A percentile compares a stretch with the other conserved stretches of the same genome.
These are phyloP conservation scores for Aspergillus felis DNA, from an alignment of 2,329 filamentous ascomycete species.

Conservation along the genomic window DNA sequence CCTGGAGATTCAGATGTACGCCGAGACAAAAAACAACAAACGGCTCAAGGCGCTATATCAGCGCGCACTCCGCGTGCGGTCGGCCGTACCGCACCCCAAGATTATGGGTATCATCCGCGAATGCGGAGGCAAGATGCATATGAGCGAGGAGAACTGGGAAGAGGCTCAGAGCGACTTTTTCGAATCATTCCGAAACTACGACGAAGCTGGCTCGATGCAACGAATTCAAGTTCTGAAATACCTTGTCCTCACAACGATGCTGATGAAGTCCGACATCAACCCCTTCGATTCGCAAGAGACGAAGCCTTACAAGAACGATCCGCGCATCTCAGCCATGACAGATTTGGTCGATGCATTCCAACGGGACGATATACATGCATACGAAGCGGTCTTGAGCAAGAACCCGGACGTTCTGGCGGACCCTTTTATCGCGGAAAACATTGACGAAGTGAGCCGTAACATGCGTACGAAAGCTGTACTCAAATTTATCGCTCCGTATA, in stretches of 20 bases:
- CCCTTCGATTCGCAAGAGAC: conserved; percentile 98
- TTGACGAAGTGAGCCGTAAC: conserved; percentile 96
- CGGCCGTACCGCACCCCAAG: conserved; percentile 96
- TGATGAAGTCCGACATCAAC: conserved; percentile 98
- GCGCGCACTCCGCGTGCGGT: conserved; percentile 83
- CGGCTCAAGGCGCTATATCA: conserved; percentile 91
- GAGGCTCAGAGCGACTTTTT: conserved; percentile 97
- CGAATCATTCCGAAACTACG: conserved; percentile 97
- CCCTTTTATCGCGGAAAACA: conserved; percentile 96
- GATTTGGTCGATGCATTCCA: conserved; percentile 96
- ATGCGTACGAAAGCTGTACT: conserved; percentile 95
- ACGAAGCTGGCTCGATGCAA: conserved; percentile 93
- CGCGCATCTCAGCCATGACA: conserved; percentile 94
- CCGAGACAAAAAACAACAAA: conserved; percentile 95
- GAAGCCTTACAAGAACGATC: conserved; percentile 95
- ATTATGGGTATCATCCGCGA: conserved; percentile 99
- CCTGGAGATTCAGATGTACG: conserved; percentile 97
- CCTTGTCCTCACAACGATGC: conserved; percentile 91
- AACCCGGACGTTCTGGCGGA: conserved; percentile 88
- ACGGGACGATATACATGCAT: conserved; percentile 86
- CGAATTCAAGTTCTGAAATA: conserved; percentile 98
- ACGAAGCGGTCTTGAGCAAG: conserved; percentile 80
- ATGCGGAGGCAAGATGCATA: conserved; percentile 99
- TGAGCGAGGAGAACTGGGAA: conserved; percentile 99
- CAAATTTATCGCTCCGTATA: conserved; percentile 92